phyloP scores from a whole-genome alignment of 768 basidiomycete genomes.

The Termitomyces sp. region DNA sequence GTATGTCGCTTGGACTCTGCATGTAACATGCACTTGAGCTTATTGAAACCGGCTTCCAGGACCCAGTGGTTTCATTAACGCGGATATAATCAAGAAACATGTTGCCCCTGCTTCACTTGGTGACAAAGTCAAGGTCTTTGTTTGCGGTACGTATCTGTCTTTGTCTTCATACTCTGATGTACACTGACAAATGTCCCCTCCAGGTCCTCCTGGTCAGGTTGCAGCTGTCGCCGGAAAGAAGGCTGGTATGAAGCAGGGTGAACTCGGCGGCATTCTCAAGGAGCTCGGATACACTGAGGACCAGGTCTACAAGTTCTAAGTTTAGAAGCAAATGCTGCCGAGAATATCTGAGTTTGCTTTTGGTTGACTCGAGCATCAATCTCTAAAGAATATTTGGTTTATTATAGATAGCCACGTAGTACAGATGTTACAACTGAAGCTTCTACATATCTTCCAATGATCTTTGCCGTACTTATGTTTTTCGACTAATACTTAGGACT shows the following conservation, averaged over 20 bases:
- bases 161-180: background rate
- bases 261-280: slow-evolving; percentile 77
- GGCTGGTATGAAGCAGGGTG: slow-evolving; percentile 83
- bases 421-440: too few relatives aligned
- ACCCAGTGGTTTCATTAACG: slow-evolving; percentile 69
- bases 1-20: slow-evolving; percentile 22
- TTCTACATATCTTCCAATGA: background rate
- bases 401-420: background rate
- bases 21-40: background rate
- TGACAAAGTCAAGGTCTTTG: slow-evolving; percentile 83
- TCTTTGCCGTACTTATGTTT: too few relatives aligned
- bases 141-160: slow-evolving; percentile 66
- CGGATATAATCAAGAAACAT: slow-evolving; percentile 71
- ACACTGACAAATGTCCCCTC: slow-evolving; percentile 1
- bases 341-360: background rate
- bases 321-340: background rate
- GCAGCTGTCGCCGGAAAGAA: slow-evolving; percentile 86
- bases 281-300: slow-evolving; percentile 83
- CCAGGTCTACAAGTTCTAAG: slow-evolving; percentile 54
- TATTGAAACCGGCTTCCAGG: slow-evolving; percentile 30
- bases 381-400: background rate
- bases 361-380: background rate
- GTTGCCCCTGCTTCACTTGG: slow-evolving; percentile 59
- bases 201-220: slow-evolving; percentile 88
- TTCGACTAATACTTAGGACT: too few relatives aligned